Conservation (phyloP, 371 early-diverging fungal species). For the Syncephalis plumigaleata region DNA sequence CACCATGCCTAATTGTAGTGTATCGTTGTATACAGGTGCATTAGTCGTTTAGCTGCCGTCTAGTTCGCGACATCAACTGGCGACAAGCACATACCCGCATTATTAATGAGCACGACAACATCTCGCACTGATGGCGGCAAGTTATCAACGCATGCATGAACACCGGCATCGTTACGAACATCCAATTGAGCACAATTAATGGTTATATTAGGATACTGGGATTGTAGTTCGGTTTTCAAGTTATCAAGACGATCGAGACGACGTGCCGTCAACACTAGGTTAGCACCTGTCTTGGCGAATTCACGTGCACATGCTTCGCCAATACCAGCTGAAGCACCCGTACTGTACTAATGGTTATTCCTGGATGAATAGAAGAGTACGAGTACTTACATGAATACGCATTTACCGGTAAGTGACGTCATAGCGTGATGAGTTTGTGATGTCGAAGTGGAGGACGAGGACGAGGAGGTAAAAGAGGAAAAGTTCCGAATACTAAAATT, state of each 20-base stretch:
- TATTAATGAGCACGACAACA: slow-evolving; percentile 67
- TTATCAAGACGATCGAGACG: slow-evolving; percentile 45
- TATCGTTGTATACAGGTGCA: too few species aligned
- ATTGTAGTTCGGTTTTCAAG: slow-evolving; percentile 28
- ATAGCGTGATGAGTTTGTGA: too few species aligned
- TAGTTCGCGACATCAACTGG: too few species aligned
- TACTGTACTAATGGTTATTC: slow-evolving; percentile 19
- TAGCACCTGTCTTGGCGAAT: slow-evolving; percentile 66
- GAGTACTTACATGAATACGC: background rate
- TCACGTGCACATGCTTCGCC: slow-evolving; percentile 72
- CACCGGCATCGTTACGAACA: slow-evolving; percentile 38
- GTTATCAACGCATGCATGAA: slow-evolving; percentile 27
- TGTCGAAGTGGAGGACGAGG: too few species aligned
- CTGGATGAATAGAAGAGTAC: background rate
- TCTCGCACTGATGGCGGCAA: slow-evolving; percentile 32
- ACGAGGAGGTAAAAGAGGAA: too few species aligned
- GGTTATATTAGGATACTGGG: slow-evolving; percentile 25
- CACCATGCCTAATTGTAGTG: slow-evolving; percentile 38
- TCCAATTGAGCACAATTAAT: slow-evolving; percentile 54
- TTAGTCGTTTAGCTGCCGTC: too few species aligned
- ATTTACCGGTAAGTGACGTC: too few species aligned
- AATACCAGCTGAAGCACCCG: slow-evolving; percentile 90
- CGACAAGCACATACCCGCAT: slow-evolving; percentile 34
- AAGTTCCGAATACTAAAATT: too few species aligned
- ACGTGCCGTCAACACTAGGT: slow-evolving; percentile 68